phyloP scores from a whole-genome alignment of 169 alveolate genomes.

The Eimeria zaria region DNA sequence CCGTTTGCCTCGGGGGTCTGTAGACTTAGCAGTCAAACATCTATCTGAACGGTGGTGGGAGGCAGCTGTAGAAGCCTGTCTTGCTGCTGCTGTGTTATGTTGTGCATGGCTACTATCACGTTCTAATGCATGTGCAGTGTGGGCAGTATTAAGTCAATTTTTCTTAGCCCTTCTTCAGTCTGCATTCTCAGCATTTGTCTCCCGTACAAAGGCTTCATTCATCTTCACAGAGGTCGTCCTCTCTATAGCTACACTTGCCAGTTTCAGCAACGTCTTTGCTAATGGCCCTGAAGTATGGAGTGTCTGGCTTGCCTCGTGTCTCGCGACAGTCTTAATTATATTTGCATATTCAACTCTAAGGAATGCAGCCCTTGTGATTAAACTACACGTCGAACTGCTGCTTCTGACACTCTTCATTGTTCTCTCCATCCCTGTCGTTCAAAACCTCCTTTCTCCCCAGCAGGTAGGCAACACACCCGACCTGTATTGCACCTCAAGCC shows the following conservation, averaged over 20 bases:
- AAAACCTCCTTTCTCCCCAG: constrained; percentile 71
- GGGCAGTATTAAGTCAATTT: constrained; percentile 18
- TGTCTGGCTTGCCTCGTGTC: constrained; percentile 66
- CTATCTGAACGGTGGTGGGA: constrained; percentile 12
- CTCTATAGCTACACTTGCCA: constrained; percentile 14
- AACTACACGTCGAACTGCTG: constrained; percentile 66
- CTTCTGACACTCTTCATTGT: constrained; percentile 41
- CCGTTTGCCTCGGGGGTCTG: constrained; percentile 6
- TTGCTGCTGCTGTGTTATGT: constrained; percentile 6
- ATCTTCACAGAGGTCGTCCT: constrained; percentile 69
- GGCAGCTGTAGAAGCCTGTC: constrained; percentile 4
- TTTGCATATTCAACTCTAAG: constrained; percentile 23
- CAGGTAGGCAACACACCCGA: too few relatives aligned
- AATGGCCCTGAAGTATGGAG: constrained; percentile 60
- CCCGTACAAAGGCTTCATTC: constrained; percentile 32
- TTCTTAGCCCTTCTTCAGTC: constrained; percentile 45
- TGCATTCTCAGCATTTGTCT: constrained; percentile 12
- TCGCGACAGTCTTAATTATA: constrained; percentile 12
- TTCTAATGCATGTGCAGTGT: not conserved
- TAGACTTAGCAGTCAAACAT: not conserved
- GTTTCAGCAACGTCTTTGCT: constrained; percentile 13
- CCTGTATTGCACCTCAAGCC: too few relatives aligned
- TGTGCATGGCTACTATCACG: constrained; percentile 6
- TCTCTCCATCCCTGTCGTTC: constrained; percentile 76
- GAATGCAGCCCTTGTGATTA: constrained; percentile 62